Percentiles rank a stretch among this genome's conserved stretches.
These are phyloP conservation scores for Gracilaria gracilis DNA, from an alignment of 23 red algal species.

Conservation along the genomic window DNA sequence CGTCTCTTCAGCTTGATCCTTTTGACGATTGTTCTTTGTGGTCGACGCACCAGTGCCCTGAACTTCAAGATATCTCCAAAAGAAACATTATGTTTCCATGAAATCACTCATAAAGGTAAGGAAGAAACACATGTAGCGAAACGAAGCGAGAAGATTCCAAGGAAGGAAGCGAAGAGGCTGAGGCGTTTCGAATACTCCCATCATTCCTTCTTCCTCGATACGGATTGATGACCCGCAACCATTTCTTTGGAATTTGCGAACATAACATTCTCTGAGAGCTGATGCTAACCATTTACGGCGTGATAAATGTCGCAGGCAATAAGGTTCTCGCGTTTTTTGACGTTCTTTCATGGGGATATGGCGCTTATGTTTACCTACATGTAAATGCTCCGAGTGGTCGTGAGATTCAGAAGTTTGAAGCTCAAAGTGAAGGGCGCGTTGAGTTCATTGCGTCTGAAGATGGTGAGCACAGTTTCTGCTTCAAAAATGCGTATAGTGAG, in stretches of 20 bases:
- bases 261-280: not conserved
- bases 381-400: slow-evolving; percentile 69
- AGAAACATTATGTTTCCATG: slow-evolving; percentile 81
- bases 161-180: not conserved
- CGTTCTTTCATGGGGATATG: slow-evolving; percentile 89
- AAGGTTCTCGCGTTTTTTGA: slow-evolving; percentile 88
- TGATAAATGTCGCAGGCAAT: slow-evolving; percentile 33
- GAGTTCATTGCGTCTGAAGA: slow-evolving; percentile 84
- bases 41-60: slow-evolving; percentile 6
- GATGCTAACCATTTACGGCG: not conserved
- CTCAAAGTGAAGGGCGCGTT: slow-evolving; percentile 82
- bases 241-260: not conserved
- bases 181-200: not conserved
- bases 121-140: not conserved
- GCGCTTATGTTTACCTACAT: slow-evolving; percentile 81
- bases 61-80: slow-evolving; percentile 82
- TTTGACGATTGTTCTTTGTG: not conserved
- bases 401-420: slow-evolving; percentile 76
- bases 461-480: slow-evolving; percentile 85
- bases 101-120: slow-evolving; percentile 88
- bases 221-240: not conserved
- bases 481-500: slow-evolving; percentile 79
- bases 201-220: not conserved
- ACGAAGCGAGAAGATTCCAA: not conserved
- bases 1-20: not conserved